phyloP scores from a whole-genome alignment of 768 basidiomycete genomes.

The Lactarius psammicola region DNA sequence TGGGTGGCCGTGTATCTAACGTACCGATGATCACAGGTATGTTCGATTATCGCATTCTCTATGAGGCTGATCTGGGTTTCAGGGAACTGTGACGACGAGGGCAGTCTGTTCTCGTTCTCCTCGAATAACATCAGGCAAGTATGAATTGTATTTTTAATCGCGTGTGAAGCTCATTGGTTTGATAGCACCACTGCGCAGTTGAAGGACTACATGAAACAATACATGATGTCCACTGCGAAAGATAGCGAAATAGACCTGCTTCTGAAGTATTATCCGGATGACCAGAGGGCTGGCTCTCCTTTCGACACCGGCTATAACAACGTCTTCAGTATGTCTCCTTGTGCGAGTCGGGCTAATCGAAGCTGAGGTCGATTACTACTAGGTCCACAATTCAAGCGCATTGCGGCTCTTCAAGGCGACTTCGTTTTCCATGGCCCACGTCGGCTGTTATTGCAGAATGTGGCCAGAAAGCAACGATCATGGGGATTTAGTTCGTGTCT shows the following conservation, averaged over 20 bases:
- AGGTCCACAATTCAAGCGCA: conserved; percentile 27
- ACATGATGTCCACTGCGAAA: conserved; percentile 32
- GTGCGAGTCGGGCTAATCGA: background rate
- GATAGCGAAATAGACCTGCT: conserved; percentile 25
- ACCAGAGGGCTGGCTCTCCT: conserved; percentile 20
- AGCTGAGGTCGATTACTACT: background rate
- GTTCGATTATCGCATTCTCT: background rate
- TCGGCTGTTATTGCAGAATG: conserved; percentile 20
- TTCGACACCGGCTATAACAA: conserved; percentile 27
- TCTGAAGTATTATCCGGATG: conserved; percentile 30
- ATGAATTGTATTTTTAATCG: background rate
- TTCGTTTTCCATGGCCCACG: conserved; percentile 28
- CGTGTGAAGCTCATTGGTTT: background rate
- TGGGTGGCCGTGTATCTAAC: conserved; percentile 26
- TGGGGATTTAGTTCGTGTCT: conserved; percentile 23
- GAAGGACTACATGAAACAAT: conserved; percentile 21
- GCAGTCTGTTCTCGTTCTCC: conserved; percentile 41
- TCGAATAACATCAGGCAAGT: conserved; percentile 35
- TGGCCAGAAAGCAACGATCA: conserved; percentile 16
- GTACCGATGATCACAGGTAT: conserved; percentile 30
- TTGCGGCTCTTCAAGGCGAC: conserved; percentile 26
- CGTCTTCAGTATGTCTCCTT: conserved; percentile 33
- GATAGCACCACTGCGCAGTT: background rate
- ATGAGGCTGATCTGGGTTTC: conserved; percentile 3
- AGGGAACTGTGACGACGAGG: conserved; percentile 61